Base-by-base conservation (phyloP, 192 early-diverging fungal genomes). In the Backusella circina region DNA sequence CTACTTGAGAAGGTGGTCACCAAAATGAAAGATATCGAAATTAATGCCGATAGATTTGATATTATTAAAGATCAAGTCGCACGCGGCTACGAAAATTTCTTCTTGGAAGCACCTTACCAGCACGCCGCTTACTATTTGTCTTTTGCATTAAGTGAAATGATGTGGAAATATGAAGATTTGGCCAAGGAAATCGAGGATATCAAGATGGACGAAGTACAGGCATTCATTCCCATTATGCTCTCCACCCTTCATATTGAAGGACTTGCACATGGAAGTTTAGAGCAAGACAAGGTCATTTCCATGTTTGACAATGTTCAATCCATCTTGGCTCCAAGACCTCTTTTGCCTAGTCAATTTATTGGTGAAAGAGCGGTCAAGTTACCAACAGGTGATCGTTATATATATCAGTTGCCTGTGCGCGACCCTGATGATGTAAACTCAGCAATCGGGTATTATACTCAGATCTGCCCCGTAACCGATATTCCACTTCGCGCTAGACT, bases 341-440 rank as follows among this genome's bases (percentile, higher is more conserved):
- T 95, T 70, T 83, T 86, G 0, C 57, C 83, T 1, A 82, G 79
- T 5, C 83, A 88, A 64, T 69, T 83, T 35, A 50, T 77, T 69
- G 73, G 74, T 16, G 39, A 67, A 47, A 81, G 83, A 72, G 81
- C 54, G 26, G 71, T 79, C 68, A 9, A 83, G 12, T 73, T 81
- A 68, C 89, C 77, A 36, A 73, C 23, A 21, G 88, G 79, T 30
- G 33, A 72, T 12, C 64, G 38, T 2, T 76, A 28, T 70, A 77
- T 83, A 1, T 79, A 84, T 68, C 79, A 82, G 33, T 74, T 83
- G 18, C 66, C 78, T 18, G 84, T 89, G 2, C 85, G 85, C 5
- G 92, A 97, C 75, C 64, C 87, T 16, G 86, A 86, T 47, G 92
- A 98, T 77, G 70, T 94, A 36, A 96, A 98, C 78, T 96, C 93